Evolutionary conservation across 2,329 filamentous ascomycete genomes (phyloP), one percentile per base, ranked within the genome.

Genomic region (Rutstroemia sp.): DNA sequence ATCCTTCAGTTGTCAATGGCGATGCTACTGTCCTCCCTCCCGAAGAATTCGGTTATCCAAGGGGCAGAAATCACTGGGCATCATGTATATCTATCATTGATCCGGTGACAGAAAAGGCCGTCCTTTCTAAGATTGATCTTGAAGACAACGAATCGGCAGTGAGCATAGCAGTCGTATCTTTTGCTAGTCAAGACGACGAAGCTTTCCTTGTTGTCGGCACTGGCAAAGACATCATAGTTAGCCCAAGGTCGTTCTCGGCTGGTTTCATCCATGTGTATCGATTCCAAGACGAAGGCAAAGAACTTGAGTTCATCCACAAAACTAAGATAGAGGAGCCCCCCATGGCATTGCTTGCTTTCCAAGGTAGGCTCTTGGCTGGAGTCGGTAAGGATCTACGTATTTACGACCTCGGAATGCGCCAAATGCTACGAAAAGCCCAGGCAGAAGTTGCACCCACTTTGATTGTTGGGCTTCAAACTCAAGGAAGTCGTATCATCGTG

Each of bases 21-120:
- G 86, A 92, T 61, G 78, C 81, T n/a, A 76, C 78, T 4, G 77
- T 86, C 10, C 76, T 94, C 2, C 84, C 89, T 0, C 82, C 90
- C 1, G 82, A 87, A 62, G 88, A 95, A 5, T 96, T 99, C 69
- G 94, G 94, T 2, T 90, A 96, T 66, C 88, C 94, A 9, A 83
- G 86, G 56, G 91, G 84, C 23, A 84, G 82, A 58, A 87, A 89
- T 19, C 88, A 92, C 62, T 99, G 94, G 94, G 90, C 94, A 42
- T 97, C 92, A 9, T 97, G 92, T 71, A 92, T 99, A 63, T 91
- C 89, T 66, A 82, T 96, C 19, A 80, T 99, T 17, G 94, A 99
- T 67, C 92, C 94, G 0, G 70, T 92, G 2, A 81, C 76, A 16
- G 81, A 87, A 49, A 92, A 94, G 65, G 72, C 75, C 3, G 86